phyloP scores from a whole-genome alignment of 202 grass and related monocot genomes.

The Cymbopogon flexuosus region DNA sequence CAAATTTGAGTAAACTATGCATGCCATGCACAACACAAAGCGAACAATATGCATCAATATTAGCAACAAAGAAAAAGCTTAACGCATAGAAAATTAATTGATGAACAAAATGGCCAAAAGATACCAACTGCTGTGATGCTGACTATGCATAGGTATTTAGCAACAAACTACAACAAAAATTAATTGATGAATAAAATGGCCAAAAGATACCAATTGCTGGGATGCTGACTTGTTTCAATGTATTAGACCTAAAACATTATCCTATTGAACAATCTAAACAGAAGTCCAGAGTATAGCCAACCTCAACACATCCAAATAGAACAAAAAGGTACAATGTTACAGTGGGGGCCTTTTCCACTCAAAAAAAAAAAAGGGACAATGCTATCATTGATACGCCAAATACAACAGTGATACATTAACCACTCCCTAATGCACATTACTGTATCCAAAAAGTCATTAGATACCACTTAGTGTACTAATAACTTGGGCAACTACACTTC shows the following conservation, averaged over 20 bases:
- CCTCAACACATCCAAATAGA: not conserved
- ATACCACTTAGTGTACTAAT: not conserved
- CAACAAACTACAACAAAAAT: conserved; percentile 9
- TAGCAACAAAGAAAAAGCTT: not conserved
- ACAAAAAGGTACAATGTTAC: no score
- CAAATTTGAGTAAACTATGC: not conserved
- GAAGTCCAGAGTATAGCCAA: not conserved
- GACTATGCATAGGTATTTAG: not conserved
- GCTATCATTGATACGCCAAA: not conserved
- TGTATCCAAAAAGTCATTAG: not conserved
- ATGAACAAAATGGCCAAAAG: not conserved
- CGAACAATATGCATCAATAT: not conserved
- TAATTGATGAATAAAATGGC: not conserved
- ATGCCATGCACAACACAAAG: not conserved
- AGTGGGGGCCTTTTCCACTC: no score
- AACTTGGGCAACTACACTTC: not conserved
- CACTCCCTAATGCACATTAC: not conserved
- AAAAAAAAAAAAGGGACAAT: not conserved
- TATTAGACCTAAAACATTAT: not conserved
- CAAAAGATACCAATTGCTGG: not conserved
- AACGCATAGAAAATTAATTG: not conserved
- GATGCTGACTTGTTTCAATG: not conserved
- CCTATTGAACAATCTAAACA: not conserved
- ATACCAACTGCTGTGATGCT: not conserved
- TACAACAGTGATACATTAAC: not conserved